Conservation (phyloP, 2,329 filamentous ascomycete species). For the Botrytis deweyae region DNA sequence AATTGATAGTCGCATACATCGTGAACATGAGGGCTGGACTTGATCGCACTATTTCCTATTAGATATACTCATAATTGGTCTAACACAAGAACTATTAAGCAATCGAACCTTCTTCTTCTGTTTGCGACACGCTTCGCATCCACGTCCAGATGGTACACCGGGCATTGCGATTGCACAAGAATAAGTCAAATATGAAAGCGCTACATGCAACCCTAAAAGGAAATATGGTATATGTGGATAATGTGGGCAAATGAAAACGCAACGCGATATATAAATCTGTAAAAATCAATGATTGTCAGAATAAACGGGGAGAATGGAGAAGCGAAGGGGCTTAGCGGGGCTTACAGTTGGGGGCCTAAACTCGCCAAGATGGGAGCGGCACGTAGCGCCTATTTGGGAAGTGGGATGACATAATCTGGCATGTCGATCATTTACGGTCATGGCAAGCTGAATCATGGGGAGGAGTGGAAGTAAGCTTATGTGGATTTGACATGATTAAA, state of each 20-base stretch:
- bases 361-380: background rate
- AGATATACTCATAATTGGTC: background rate
- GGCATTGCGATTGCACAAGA: slow-evolving; percentile 43
- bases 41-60: background rate
- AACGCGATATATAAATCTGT: background rate
- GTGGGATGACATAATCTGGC: slow-evolving; percentile 7
- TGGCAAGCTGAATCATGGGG: background rate
- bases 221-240: background rate
- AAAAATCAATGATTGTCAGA: background rate
- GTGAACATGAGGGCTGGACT: background rate
- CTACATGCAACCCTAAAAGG: background rate
- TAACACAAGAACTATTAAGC: background rate
- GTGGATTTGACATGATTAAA: background rate
- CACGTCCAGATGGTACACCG: slow-evolving; percentile 51
- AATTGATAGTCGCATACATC: background rate
- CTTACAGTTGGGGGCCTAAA: background rate
- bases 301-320: background rate
- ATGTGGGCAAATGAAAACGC: too few species aligned
- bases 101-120: slow-evolving; percentile 53
- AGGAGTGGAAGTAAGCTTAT: background rate
- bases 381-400: background rate
- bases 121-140: slow-evolving; percentile 51
- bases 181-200: background rate
- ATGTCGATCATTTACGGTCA: background rate
- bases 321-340: slow-evolving; percentile 5